These are phyloP conservation scores for Blastocladiella emersonii DNA, from an alignment of 371 early-diverging fungal species.

Conservation along the genomic window DNA sequence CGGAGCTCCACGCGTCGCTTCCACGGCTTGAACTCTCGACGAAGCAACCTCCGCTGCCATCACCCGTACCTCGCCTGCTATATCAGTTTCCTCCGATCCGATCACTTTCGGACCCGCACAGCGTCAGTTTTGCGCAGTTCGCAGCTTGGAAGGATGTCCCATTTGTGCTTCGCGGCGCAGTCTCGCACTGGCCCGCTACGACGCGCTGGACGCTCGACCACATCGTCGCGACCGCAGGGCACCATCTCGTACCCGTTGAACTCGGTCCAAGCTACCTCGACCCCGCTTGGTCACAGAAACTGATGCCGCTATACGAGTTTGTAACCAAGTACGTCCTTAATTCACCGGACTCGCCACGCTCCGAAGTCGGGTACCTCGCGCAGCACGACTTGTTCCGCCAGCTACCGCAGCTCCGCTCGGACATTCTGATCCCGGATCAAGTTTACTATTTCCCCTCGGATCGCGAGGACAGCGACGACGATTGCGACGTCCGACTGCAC, in stretches of 20 bases:
- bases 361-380: conserved; percentile 48
- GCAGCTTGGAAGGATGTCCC: conserved; percentile 7
- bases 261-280: conserved; percentile 65
- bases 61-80: neutral
- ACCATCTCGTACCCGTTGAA: conserved; percentile 78
- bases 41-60: neutral
- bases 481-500: conserved; percentile 43
- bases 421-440: conserved; percentile 67
- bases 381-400: conserved; percentile 78
- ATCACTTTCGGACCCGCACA: neutral
- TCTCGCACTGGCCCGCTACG: conserved; percentile 62
- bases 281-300: conserved; percentile 54
- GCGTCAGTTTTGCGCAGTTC: neutral
- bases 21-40: neutral
- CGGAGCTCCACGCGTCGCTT: neutral
- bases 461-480: conserved; percentile 20
- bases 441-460: conserved; percentile 30
- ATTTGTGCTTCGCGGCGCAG: conserved; percentile 21
- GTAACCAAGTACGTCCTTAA: conserved; percentile 30
- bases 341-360: too few relatives aligned
- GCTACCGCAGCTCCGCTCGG: conserved; percentile 51
- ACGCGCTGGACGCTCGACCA: conserved; percentile 46
- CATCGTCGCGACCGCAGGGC: conserved; percentile 38
- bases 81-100: neutral
- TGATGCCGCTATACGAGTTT: conserved; percentile 63